A percentile compares a stretch with the other conserved stretches of the same genome.
phyloP scores from a whole-genome alignment of 345 rosid species.

The Euphorbia lathyris region DNA sequence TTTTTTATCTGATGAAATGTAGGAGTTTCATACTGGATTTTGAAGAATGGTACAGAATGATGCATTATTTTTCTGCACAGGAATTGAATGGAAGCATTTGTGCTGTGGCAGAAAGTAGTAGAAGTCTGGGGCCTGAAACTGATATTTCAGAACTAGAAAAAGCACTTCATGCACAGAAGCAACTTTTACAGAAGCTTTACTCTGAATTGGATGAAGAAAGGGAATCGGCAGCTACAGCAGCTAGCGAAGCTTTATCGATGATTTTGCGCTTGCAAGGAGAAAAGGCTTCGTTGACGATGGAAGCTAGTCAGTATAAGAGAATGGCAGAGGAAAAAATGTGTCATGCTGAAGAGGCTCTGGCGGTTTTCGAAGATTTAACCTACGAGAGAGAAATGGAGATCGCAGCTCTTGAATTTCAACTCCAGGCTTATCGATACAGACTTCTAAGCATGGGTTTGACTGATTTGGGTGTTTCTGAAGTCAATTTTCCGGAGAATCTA shows the following conservation, averaged over 20 bases:
- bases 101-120: constrained; percentile 44
- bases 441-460: constrained; percentile 63
- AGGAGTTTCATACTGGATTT: not conserved
- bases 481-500: constrained; percentile 42
- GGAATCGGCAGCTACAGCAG: constrained; percentile 71
- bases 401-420: constrained; percentile 77
- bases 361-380: constrained; percentile 63
- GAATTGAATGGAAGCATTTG: not conserved
- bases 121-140: constrained; percentile 30
- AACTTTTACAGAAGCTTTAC: constrained; percentile 67
- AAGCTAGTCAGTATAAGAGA: constrained; percentile 84
- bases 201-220: constrained; percentile 76
- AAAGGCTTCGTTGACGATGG: constrained; percentile 73
- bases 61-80: not conserved
- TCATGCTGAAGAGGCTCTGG: constrained; percentile 77
- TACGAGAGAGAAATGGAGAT: constrained; percentile 84
- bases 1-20: too few species aligned
- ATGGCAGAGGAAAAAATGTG: constrained; percentile 76
- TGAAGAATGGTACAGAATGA: not conserved
- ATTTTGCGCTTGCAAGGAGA: constrained; percentile 83
- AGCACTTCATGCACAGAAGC: constrained; percentile 66
- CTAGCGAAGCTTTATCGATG: constrained; percentile 84
- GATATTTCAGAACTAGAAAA: constrained; percentile 47
- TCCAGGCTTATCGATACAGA: constrained; percentile 67
- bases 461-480: constrained; percentile 49